These are phyloP conservation scores for Pseudodiploospora longispora DNA, from an alignment of 2,329 filamentous ascomycete genomes.

Conservation along the genomic window DNA sequence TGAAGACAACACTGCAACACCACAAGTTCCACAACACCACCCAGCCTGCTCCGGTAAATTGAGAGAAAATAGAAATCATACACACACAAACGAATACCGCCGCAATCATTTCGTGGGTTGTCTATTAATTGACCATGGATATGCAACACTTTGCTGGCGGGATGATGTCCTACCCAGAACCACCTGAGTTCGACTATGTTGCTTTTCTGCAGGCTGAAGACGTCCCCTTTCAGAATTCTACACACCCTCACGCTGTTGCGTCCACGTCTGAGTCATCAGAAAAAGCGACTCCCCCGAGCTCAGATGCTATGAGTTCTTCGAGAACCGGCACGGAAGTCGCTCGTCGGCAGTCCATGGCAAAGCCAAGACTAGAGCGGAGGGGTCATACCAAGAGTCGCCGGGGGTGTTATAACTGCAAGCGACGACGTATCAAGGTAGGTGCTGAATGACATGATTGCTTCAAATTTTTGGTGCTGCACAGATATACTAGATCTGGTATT, in stretches of 20 bases:
- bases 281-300: constrained; percentile 21
- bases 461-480: too few species aligned
- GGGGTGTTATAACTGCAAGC: constrained; percentile 62
- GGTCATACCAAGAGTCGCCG: constrained; percentile 59
- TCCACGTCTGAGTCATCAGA: constrained; percentile 22
- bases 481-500: too few species aligned
- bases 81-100: too few species aligned
- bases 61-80: too few species aligned
- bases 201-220: constrained; percentile 26
- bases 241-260: constrained; percentile 4
- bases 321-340: constrained; percentile 11
- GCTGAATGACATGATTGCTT: background rate
- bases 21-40: too few species aligned
- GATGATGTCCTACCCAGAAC: constrained; percentile 22
- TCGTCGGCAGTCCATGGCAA: constrained; percentile 16
- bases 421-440: constrained; percentile 53
- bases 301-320: constrained; percentile 17
- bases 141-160: constrained; percentile 17
- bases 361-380: constrained; percentile 42
- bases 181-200: constrained; percentile 30
- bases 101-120: too few species aligned
- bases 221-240: constrained; percentile 15
- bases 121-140: constrained; percentile 17
- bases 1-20: too few species aligned
- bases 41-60: too few species aligned